Base-by-base conservation (phyloP, 306 rosid genomes). In the Amphicarpaea edgeworthii region DNA sequence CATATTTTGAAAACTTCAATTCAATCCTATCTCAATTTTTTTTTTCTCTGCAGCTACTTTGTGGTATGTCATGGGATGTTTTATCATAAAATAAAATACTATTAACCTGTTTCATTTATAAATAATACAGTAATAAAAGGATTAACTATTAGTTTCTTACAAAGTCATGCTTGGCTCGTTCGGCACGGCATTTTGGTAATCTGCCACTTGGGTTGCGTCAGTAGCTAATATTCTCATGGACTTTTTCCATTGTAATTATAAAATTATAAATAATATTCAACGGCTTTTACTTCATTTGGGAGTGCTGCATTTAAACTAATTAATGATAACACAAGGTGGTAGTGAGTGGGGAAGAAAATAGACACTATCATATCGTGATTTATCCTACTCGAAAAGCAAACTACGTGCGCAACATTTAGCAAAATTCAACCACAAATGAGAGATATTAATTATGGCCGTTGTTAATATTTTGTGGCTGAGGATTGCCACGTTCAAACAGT, bases 131-230 rank as follows among this genome's bases (percentile, higher is more conserved):
- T n/a, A 32, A 24, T 1, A 24, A 24, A 4, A 28, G 21, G 10
- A 67, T 30, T 58, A 60, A 58, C 59, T 15, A 17, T 79, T 7
- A 17, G 65, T 70, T 65, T 76, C 46, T 53, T 28, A 41, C 19
- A 20, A 20, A 24, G 21, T 71, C 59, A 8, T 14, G 74, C n/a
- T 64, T 54, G 53, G 62, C 75, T 28, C 3, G 53, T 54, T 72
- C 45, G 62, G 62, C 75, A 63, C 83, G 66, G 42, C 21, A 79
- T 62, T 37, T 49, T 54, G 16, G 26, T 66, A 8, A 20, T 11
- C 59, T 40, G n/a, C 59, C 79, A 64, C 54, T 64, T 45, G 8
- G 66, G 38, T 51, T 23, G 72, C 72, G 54, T 69, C 53, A 58
- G 10, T 59, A 14, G 21, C 57, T 20, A 45, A 42, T 20, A 43